Evolutionary conservation across 2,329 filamentous ascomycete genomes (phyloP), one percentile per base, ranked within the genome.

Genomic region (Grosmannia clavigera): DNA sequence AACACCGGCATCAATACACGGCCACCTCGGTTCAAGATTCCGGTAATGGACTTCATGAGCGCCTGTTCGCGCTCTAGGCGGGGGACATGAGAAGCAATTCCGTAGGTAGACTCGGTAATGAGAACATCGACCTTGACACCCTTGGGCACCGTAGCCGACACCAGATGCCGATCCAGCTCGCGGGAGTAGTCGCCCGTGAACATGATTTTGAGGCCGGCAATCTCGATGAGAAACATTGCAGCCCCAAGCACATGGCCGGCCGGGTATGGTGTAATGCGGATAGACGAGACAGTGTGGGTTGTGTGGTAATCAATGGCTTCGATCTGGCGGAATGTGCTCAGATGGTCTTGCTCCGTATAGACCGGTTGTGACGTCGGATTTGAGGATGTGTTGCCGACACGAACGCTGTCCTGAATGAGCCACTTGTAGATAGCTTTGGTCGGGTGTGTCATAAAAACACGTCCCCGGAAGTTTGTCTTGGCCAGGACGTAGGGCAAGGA

Each of bases 341-440:
- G 80, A 72, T 97, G 92, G 70, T 99, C 94, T 67, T 92, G 87
- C 74, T 99, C 94, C 1, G 90, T 96, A 71, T 96, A 99, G 54
- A 97, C 84, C 69, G 90, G 79, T 78, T 94, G 81, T 68, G 88
- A 79, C 0, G 78, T 79, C 59, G 78, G 75, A 65, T 83, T 82
- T 11, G 82, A 83, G 2, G 82, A 84, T 5, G 81, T 85, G 68
- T 85, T 88, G 70, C 87, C 87, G 35, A 99, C 92, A 61, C 94
- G 86, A 53, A 99, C 90, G 66, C 91, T 95, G 74, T 99, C 94
- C 73, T 96, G 91, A 64, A 97, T 96, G 58, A 97, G 84, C 92
- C 94, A 97, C 75, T 97, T 97, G 81, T 99, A 99, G 71, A 99
- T 99, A 67, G 94, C 94, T 73, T 99, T 97, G 55, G 94, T 99